A percentile compares a stretch with the other conserved stretches of the same genome.
These are phyloP conservation scores for Citrus mangshanensis DNA, from an alignment of 345 rosid genomes.

Conservation along the genomic window DNA sequence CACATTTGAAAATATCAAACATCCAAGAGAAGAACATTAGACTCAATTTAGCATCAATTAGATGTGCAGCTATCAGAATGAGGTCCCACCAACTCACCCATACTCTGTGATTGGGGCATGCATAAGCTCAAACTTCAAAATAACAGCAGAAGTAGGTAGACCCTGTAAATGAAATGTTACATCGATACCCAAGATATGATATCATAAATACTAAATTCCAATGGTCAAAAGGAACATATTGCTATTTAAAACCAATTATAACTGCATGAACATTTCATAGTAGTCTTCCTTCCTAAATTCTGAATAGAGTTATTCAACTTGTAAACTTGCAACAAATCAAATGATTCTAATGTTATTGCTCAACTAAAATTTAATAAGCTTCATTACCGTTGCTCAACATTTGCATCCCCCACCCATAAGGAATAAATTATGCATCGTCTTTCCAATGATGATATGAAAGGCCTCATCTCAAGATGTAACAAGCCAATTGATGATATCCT, in stretches of 20 bases:
- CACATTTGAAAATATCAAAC: not conserved
- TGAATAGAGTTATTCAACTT: not conserved
- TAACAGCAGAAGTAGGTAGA: constrained; percentile 65
- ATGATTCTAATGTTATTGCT: not conserved
- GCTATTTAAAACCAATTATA: not conserved
- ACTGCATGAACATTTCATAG: not conserved
- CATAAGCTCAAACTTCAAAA: constrained; percentile 91
- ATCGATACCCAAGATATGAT: constrained; percentile 8
- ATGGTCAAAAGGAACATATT: not conserved
- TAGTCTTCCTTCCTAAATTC: not conserved
- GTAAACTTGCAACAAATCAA: not conserved
- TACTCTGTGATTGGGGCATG: constrained; percentile 61
- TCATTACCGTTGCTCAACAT: not conserved
- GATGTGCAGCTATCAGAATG: constrained; percentile 11
- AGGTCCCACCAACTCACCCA: constrained; percentile 33
- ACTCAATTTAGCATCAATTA: not conserved
- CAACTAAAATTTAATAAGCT: not conserved
- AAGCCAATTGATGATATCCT: not conserved
- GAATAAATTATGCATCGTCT: not conserved
- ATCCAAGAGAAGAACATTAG: not conserved
- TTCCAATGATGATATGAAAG: not conserved
- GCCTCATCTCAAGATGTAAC: not conserved
- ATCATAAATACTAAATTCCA: not conserved
- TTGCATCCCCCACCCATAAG: not conserved
- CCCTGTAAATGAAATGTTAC: constrained; percentile 39